These are phyloP conservation scores for Actinomortierella ambigua DNA, from an alignment of 371 early-diverging fungal species.

Conservation along the genomic window DNA sequence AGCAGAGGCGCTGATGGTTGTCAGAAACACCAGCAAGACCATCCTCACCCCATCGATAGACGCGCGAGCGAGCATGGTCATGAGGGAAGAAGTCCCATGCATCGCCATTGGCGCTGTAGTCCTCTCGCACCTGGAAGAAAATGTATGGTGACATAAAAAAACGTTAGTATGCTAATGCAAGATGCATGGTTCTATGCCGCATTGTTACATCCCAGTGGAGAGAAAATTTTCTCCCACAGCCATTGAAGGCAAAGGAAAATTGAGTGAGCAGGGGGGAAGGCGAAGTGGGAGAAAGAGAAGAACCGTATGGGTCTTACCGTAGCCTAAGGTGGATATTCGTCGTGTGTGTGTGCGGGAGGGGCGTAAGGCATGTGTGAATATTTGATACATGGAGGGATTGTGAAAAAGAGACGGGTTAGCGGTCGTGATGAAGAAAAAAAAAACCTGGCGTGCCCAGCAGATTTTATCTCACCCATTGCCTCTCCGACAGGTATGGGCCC, in stretches of 20 bases:
- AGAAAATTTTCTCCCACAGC: background rate
- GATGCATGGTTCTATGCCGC: background rate
- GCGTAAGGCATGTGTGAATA: background rate
- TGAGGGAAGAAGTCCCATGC: constrained; percentile 43
- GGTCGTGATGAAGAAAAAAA: background rate
- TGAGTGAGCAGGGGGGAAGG: background rate
- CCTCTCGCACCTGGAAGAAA: constrained; percentile 28
- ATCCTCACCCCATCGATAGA: constrained; percentile 46
- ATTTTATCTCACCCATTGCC: constrained; percentile 33
- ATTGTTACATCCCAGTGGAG: background rate
- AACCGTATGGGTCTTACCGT: constrained; percentile 1
- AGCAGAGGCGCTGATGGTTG: constrained; percentile 42
- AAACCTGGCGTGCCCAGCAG: background rate
- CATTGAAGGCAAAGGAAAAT: background rate
- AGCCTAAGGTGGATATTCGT: no score
- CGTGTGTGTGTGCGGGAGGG: no score
- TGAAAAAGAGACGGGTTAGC: background rate
- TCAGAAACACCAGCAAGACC: constrained; percentile 40
- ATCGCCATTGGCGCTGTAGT: constrained; percentile 40
- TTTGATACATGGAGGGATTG: background rate
- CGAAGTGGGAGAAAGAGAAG: background rate
- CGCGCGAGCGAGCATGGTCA: constrained; percentile 39
- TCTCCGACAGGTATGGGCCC: constrained; percentile 45
- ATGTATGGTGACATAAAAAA: background rate
- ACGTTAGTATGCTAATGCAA: background rate